These are phyloP conservation scores for Zygosaccharomyces sapae DNA, from an alignment of 1,139 yeast genomes.

Conservation along the genomic window DNA sequence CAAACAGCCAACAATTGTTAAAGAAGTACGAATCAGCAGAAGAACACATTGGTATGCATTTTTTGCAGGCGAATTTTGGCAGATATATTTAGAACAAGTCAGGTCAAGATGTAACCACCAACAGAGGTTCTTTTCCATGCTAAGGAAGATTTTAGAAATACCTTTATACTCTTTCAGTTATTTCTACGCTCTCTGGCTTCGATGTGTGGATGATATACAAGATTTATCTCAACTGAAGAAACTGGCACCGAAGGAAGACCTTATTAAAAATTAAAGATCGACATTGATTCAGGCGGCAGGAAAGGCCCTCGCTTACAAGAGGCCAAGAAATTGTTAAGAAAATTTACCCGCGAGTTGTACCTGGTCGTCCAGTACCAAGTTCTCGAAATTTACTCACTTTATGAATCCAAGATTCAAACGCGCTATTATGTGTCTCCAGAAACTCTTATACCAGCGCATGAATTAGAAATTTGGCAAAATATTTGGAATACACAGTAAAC, in stretches of 20 bases:
- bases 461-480: constrained; percentile 30
- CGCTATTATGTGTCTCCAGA: constrained; percentile 31
- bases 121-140: constrained; percentile 44
- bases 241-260: constrained; percentile 31
- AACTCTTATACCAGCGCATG: constrained; percentile 24
- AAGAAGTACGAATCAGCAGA: constrained; percentile 62
- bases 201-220: constrained; percentile 40
- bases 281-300: constrained; percentile 24
- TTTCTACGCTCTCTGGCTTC: constrained; percentile 48
- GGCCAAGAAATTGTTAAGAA: constrained; percentile 29
- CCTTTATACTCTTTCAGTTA: constrained; percentile 76
- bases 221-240: constrained; percentile 34
- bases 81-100: constrained; percentile 57
- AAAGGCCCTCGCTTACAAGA: constrained; percentile 31
- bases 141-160: constrained; percentile 59
- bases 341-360: constrained; percentile 34
- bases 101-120: constrained; percentile 39
- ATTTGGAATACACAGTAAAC: constrained; percentile 29
- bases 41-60: constrained; percentile 63
- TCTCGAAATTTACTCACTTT: constrained; percentile 30
- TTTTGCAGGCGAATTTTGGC: constrained; percentile 74
- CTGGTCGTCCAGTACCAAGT: constrained; percentile 33
- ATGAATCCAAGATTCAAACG: constrained; percentile 29
- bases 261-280: constrained; percentile 35
- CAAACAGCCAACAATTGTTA: constrained; percentile 36